Conservation (phyloP, 202 grass and related monocot species). For the Elaeis oleifera region DNA sequence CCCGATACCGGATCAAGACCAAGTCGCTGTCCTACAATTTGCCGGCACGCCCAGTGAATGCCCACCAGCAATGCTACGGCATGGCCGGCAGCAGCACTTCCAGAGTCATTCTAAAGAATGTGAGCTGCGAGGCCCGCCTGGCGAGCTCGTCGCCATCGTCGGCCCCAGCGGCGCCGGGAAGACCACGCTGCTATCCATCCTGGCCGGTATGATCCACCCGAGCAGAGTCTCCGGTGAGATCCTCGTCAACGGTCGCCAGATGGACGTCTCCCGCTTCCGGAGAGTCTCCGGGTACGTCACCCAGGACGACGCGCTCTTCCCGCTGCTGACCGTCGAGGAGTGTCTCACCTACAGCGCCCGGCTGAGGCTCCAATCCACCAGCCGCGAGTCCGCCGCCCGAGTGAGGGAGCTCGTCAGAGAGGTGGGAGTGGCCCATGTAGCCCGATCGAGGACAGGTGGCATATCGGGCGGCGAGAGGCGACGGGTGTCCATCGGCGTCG, state of each 20-base stretch:
- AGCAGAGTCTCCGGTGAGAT: slow-evolving; percentile 42
- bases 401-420: slow-evolving; percentile 58
- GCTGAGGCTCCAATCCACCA: slow-evolving; percentile 34
- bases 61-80: neutral
- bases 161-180: slow-evolving; percentile 87
- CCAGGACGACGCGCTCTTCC: slow-evolving; percentile 88
- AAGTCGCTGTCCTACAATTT: slow-evolving; percentile 55
- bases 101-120: slow-evolving; percentile 48
- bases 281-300: slow-evolving; percentile 79
- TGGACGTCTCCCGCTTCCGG: slow-evolving; percentile 66
- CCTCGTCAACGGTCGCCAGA: slow-evolving; percentile 56
- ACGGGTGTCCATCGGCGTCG: slow-evolving; percentile 72
- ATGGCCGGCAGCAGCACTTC: neutral
- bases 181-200: slow-evolving; percentile 68
- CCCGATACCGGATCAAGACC: slow-evolving; percentile 57
- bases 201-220: slow-evolving; percentile 57
- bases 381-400: slow-evolving; percentile 19
- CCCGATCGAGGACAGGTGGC: slow-evolving; percentile 18
- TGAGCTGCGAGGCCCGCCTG: slow-evolving; percentile 62
- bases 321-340: slow-evolving; percentile 83
- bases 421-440: slow-evolving; percentile 54
- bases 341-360: slow-evolving; percentile 79
- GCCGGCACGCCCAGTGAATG: slow-evolving; percentile 3
- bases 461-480: slow-evolving; percentile 78
- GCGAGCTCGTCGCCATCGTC: slow-evolving; percentile 69